Conservation (phyloP, 495 filamentous ascomycete species). For the Penicillium taxi region DNA sequence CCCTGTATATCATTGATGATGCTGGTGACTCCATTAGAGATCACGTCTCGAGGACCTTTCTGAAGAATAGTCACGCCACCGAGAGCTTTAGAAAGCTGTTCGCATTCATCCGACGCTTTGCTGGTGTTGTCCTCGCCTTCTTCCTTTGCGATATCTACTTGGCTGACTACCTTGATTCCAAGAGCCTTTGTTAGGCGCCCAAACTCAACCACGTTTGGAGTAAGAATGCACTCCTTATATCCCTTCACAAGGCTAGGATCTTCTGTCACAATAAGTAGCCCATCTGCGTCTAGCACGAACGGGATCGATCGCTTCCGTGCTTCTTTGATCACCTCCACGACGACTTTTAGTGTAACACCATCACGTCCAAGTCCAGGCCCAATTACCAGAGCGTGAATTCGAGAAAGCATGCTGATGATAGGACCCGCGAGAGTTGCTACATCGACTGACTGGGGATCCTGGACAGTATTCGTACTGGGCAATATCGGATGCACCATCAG, state of each 20-base stretch:
- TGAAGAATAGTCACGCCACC: slow-evolving; percentile 87
- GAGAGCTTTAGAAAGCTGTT: slow-evolving; percentile 64
- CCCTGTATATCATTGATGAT: slow-evolving; percentile 66
- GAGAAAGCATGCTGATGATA: slow-evolving; percentile 71
- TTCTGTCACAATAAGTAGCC: slow-evolving; percentile 65
- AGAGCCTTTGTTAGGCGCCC: slow-evolving; percentile 64
- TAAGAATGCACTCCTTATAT: slow-evolving; percentile 79
- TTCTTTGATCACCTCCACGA: slow-evolving; percentile 67
- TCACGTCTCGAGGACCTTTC: slow-evolving; percentile 79
- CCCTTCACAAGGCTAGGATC: slow-evolving; percentile 70
- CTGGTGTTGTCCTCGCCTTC: slow-evolving; percentile 38
- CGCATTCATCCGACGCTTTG: slow-evolving; percentile 49
- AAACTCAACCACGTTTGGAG: slow-evolving; percentile 94
- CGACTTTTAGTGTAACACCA: slow-evolving; percentile 80
- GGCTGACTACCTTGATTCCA: slow-evolving; percentile 47
- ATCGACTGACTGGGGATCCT: slow-evolving; percentile 35
- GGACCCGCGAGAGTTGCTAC: slow-evolving; percentile 54
- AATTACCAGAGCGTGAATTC: slow-evolving; percentile 88
- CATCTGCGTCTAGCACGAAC: slow-evolving; percentile 90
- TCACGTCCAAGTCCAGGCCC: slow-evolving; percentile 90
- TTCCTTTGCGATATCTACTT: slow-evolving; percentile 34
- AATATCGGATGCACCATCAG: slow-evolving; percentile 97
- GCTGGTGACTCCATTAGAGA: slow-evolving; percentile 73
- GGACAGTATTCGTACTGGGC: slow-evolving; percentile 54
- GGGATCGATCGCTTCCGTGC: slow-evolving; percentile 67